Evolutionary conservation across 202 grass and related monocot genomes (phyloP).

Genomic region (Cymbopogon flexuosus): DNA sequence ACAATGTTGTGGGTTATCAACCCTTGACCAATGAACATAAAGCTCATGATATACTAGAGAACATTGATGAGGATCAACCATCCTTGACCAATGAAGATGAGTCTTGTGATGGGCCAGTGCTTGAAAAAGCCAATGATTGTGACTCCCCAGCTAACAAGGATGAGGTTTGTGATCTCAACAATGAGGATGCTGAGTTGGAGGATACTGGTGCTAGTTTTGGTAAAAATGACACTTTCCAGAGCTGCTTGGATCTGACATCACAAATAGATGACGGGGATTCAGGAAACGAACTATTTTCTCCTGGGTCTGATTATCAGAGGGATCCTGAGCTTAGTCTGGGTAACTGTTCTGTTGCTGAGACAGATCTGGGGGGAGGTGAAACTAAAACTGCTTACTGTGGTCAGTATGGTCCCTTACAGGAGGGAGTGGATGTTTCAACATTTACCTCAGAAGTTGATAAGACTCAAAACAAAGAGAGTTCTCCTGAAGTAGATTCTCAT

Average conservation of each 20-base stretch:
- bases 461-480: constrained; percentile 20
- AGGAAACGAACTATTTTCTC: constrained; percentile 44
- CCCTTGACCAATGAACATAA: constrained; percentile 24
- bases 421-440: constrained; percentile 23
- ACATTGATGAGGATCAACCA: not conserved
- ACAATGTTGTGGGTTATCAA: constrained; percentile 15
- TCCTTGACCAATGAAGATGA: constrained; percentile 30
- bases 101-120: constrained; percentile 23
- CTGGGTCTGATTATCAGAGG: constrained; percentile 42
- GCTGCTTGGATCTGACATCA: constrained; percentile 75
- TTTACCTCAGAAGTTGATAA: constrained; percentile 23
- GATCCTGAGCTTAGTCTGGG: constrained; percentile 34
- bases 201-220: constrained; percentile 33
- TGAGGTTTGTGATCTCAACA: constrained; percentile 26
- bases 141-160: not conserved
- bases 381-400: constrained; percentile 22
- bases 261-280: constrained; percentile 49
- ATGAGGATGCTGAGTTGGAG: constrained; percentile 20
- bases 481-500: constrained; percentile 20
- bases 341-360: constrained; percentile 37
- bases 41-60: constrained; percentile 3
- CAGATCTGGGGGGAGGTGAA: constrained; percentile 30
- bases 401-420: constrained; percentile 25
- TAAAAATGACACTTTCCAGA: constrained; percentile 78
- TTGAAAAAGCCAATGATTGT: constrained; percentile 14